Percentiles rank a stretch among this genome's conserved stretches.
Evolutionary conservation across 352 stramenopile genomes (phyloP).

Genomic region (Globisporangium okanoganense): DNA sequence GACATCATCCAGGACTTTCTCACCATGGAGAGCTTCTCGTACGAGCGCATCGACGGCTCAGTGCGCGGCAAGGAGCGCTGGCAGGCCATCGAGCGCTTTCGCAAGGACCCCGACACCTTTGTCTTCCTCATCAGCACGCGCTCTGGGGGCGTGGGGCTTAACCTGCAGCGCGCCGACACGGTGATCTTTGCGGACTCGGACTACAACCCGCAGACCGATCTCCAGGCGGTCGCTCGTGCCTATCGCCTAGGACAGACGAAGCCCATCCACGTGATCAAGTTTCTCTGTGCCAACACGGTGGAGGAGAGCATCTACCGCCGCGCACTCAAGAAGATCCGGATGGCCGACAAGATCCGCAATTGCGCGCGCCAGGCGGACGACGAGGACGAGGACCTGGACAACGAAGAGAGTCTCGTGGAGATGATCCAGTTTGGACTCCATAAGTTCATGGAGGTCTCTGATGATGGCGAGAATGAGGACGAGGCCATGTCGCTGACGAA

Average conservation of each 20-base stretch:
- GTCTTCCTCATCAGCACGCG: slow-evolving; percentile 77
- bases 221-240: slow-evolving; percentile 66
- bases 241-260: slow-evolving; percentile 75
- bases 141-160: slow-evolving; percentile 65
- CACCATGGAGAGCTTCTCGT: slow-evolving; percentile 68
- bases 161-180: slow-evolving; percentile 77
- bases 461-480: slow-evolving; percentile 25
- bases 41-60: slow-evolving; percentile 75
- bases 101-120: slow-evolving; percentile 87
- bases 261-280: slow-evolving; percentile 77
- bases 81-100: slow-evolving; percentile 80
- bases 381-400: slow-evolving; percentile 35
- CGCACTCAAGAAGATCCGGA: slow-evolving; percentile 61
- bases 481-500: slow-evolving; percentile 31
- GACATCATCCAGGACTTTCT: slow-evolving; percentile 83
- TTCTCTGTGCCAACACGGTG: slow-evolving; percentile 68
- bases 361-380: slow-evolving; percentile 35
- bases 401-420: slow-evolving; percentile 45
- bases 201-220: slow-evolving; percentile 73
- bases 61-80: slow-evolving; percentile 74
- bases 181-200: slow-evolving; percentile 81
- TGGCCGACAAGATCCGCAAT: slow-evolving; percentile 70
- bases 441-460: slow-evolving; percentile 42
- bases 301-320: slow-evolving; percentile 80
- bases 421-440: slow-evolving; percentile 78